A percentile compares a stretch with the other conserved stretches of the same genome.
These are phyloP conservation scores for Xylaria sp. DNA, from an alignment of 2,329 filamentous ascomycete species.

Conservation along the genomic window DNA sequence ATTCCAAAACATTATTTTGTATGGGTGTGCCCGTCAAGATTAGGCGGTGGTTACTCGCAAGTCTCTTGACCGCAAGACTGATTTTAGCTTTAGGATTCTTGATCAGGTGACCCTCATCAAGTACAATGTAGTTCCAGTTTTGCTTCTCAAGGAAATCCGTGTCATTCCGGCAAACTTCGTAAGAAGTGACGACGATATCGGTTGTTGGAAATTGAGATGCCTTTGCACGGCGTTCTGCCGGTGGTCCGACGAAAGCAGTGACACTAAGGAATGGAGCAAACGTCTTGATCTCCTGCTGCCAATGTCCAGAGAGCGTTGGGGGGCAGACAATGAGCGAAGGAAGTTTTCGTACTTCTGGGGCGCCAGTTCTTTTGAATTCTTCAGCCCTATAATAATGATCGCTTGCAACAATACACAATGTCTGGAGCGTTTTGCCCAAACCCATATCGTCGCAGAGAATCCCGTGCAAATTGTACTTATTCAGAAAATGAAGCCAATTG, in stretches of 20 bases:
- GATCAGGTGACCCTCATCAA: conserved; percentile 97
- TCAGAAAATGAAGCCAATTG: conserved; percentile 98
- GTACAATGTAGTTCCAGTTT: conserved; percentile 96
- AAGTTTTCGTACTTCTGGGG: conserved; percentile 76
- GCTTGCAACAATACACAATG: conserved; percentile 95
- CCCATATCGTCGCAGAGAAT: conserved; percentile 99
- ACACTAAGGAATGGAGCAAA: conserved; percentile 94
- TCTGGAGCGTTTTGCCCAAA: conserved; percentile 95
- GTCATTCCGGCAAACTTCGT: conserved; percentile 97
- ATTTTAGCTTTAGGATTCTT: conserved; percentile 99
- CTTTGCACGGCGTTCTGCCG: conserved; percentile 76
- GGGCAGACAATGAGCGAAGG: conserved; percentile 96
- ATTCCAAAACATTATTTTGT: conserved; percentile 92
- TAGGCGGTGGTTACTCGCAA: conserved; percentile 89
- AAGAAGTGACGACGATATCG: conserved; percentile 96
- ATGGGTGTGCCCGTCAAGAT: conserved; percentile 97
- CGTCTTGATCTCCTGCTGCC: conserved; percentile 96
- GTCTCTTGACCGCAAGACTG: conserved; percentile 86
- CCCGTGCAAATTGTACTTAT: conserved; percentile 95
- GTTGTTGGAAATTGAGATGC: conserved; percentile 73
- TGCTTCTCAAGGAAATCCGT: conserved; percentile 81
- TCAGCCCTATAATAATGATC: conserved; percentile 94
- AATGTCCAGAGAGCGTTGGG: conserved; percentile 94
- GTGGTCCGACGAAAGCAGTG: conserved; percentile 89
- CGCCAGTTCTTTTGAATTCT: conserved; percentile 82